Evolutionary conservation across 2,329 filamentous ascomycete genomes (phyloP), one percentile per base, ranked within the genome.

Genomic region (Alternaria triticina): DNA sequence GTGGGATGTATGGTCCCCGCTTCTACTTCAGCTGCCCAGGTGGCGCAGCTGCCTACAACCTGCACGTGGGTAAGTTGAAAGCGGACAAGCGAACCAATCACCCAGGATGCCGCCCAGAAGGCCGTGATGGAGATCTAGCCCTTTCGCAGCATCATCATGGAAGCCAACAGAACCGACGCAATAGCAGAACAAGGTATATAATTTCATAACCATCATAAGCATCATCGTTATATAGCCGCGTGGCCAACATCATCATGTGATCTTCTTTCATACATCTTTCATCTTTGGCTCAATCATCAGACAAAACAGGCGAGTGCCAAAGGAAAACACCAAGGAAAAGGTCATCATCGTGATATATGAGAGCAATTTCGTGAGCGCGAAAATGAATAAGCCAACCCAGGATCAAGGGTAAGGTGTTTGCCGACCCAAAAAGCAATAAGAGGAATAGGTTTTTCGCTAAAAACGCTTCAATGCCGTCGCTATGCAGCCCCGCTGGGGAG

Each of bases 401-500:
- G 46, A 58, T 44, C 44, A 57, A 28, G 54, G 55, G 49, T 57
- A 25, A 63, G 22, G 17, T 52, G 30, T 8, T 22, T 46, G 22
- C 55, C 60, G 54, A 57, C 55, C 54, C 56, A 11, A 54, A 57
- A 44, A 30, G 28, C 49, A 44, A 33, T 22, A 33, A 49, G 50
- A 59, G 43, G 44, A 44, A 60, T 30, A 43, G 45, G 44, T 27
- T 55, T 40, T 27, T 74, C 75, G 75, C 74, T 75, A 61, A 72
- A 77, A 77, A 73, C 74, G 74, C 75, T 77, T 67, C 63, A 72
- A 76, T 73, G 70, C 73, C 70, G 64, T 77, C 74, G 75, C 75
- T 78, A 78, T 78, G 76, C 76, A 74, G 64, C 66, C 71, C 65
- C 67, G 64, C 56, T 45, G 63, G 36, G 70, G 59, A 46, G 61